Evolutionary conservation across 2,329 filamentous ascomycete genomes (phyloP).

Genomic region (Neodidymelliopsis sp.): DNA sequence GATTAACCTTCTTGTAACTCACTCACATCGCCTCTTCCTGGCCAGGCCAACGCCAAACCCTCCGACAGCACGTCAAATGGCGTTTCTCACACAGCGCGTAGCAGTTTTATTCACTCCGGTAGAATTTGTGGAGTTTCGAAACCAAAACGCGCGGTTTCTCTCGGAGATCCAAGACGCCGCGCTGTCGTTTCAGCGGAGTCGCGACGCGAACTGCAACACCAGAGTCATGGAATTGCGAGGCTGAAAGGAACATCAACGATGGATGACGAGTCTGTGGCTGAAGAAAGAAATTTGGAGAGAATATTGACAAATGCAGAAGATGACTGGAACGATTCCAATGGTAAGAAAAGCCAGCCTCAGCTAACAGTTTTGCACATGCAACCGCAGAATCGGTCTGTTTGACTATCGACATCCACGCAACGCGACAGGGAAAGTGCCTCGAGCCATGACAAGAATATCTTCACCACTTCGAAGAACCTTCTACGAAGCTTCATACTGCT

Average conservation of each 20-base stretch:
- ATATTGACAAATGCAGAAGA: too few relatives aligned
- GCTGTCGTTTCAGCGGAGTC: slow-evolving; percentile 23
- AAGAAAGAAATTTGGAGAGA: slow-evolving; percentile 4
- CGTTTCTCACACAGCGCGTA: slow-evolving; percentile 18
- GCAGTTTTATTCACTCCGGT: slow-evolving; percentile 10
- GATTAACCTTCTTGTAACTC: slow-evolving; percentile 16
- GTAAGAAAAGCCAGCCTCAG: neutral
- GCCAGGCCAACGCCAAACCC: slow-evolving; percentile 6
- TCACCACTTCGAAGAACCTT: neutral
- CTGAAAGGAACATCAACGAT: neutral
- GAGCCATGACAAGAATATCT: neutral
- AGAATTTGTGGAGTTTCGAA: slow-evolving; percentile 30
- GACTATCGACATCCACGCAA: too few relatives aligned
- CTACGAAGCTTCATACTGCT: neutral
- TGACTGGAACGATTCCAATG: too few relatives aligned
- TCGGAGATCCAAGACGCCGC: slow-evolving; percentile 13
- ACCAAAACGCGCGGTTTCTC: slow-evolving; percentile 25
- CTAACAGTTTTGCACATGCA: too few relatives aligned
- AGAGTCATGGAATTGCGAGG: neutral
- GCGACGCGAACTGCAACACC: slow-evolving; percentile 11
- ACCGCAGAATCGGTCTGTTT: too few relatives aligned
- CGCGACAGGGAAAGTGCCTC: too few relatives aligned
- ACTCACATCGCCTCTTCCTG: neutral
- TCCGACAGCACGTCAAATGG: slow-evolving; percentile 4
- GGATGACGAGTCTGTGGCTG: slow-evolving; percentile 3